A percentile compares a stretch with the other conserved stretches of the same genome.
Conservation (phyloP, 1,139 yeast species). For the Yarrowia galli region DNA sequence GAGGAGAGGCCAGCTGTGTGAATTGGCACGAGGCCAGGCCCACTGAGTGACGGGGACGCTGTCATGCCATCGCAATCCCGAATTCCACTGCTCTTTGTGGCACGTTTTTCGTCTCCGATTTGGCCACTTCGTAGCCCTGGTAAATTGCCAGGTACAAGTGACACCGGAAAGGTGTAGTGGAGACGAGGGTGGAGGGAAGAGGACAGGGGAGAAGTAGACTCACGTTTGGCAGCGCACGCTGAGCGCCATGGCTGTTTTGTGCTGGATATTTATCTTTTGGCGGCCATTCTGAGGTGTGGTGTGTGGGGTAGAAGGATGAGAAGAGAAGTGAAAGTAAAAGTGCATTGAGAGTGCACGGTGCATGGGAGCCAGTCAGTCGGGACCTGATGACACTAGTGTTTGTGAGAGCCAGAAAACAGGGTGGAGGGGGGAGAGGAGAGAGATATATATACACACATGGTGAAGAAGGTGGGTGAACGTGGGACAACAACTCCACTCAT, state of each 20-base stretch:
- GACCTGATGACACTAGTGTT: constrained; percentile 20
- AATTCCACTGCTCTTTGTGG: background rate
- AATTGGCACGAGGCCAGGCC: constrained; percentile 7
- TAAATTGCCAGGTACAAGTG: constrained; percentile 1
- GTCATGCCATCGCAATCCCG: background rate
- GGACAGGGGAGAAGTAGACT: background rate
- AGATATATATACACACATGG: too few relatives aligned
- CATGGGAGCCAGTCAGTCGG: constrained; percentile 19
- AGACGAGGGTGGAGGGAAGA: background rate
- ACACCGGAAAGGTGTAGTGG: background rate
- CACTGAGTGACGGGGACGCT: background rate
- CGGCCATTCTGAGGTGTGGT: constrained; percentile 16
- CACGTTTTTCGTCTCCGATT: constrained; percentile 17
- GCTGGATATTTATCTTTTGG: constrained; percentile 15
- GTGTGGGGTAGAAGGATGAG: constrained; percentile 38
- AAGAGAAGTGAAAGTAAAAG: constrained; percentile 38
- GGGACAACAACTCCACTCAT: too few relatives aligned
- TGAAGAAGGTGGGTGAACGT: too few relatives aligned
- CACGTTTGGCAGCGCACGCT: background rate
- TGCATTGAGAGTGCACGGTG: constrained; percentile 30
- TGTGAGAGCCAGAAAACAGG: background rate
- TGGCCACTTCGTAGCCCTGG: constrained; percentile 22
- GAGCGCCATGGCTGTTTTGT: background rate
- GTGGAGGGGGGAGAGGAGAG: too few relatives aligned
- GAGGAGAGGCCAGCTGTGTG: constrained; percentile 4